Evolutionary conservation across 352 stramenopile genomes (phyloP).

Genomic region (Globisporangium nodosum): DNA sequence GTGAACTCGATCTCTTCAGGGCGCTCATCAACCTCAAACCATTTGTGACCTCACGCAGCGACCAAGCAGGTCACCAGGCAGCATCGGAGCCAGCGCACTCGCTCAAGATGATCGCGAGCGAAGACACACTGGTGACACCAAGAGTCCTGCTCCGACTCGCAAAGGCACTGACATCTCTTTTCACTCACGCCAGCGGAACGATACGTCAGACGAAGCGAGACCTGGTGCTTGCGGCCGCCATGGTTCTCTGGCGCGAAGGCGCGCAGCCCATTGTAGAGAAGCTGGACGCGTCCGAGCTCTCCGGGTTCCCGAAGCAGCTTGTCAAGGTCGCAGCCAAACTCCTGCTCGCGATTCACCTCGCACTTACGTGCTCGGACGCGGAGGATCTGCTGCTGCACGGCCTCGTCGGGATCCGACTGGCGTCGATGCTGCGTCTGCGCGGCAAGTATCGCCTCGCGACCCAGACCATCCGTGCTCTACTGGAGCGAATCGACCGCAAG

Average conservation of each 20-base stretch:
- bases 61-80: background rate
- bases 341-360: slow-evolving; percentile 34
- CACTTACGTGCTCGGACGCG: slow-evolving; percentile 31
- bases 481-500: slow-evolving; percentile 30
- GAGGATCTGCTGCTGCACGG: slow-evolving; percentile 51
- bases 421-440: slow-evolving; percentile 24
- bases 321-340: slow-evolving; percentile 20
- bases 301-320: slow-evolving; percentile 14
- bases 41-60: too few species aligned
- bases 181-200: slow-evolving; percentile 15
- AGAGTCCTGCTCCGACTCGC: slow-evolving; percentile 5
- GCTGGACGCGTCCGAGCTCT: slow-evolving; percentile 22
- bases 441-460: slow-evolving; percentile 25
- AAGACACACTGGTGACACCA: background rate
- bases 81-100: background rate
- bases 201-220: slow-evolving; percentile 25
- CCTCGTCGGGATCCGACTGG: slow-evolving; percentile 35
- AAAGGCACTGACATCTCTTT: slow-evolving; percentile 21
- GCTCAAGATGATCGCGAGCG: slow-evolving; percentile 1
- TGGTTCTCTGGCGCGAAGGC: slow-evolving; percentile 39
- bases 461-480: slow-evolving; percentile 25
- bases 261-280: slow-evolving; percentile 22
- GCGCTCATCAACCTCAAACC: slow-evolving; percentile 10
- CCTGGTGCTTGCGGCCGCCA: slow-evolving; percentile 22
- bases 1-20: slow-evolving; percentile 25